Evolutionary conservation across 2,329 filamentous ascomycete species (phyloP).

Genomic region (Hypoxylon sp.): DNA sequence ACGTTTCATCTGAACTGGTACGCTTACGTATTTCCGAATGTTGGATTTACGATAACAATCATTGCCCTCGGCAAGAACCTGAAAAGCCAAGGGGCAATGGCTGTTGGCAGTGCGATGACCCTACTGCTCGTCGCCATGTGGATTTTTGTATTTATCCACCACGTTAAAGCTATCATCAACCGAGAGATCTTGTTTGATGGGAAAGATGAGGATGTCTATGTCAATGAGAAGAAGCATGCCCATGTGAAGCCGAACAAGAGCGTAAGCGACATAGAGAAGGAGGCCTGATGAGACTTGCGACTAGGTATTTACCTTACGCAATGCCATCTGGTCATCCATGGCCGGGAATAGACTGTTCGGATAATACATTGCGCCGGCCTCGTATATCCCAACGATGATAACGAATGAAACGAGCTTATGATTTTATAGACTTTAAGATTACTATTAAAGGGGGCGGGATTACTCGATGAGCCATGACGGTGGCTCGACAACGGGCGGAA

Average conservation of each 20-base stretch:
- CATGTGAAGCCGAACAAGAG: slow-evolving; percentile 43
- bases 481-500: not conserved
- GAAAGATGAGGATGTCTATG: slow-evolving; percentile 66
- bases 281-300: slow-evolving; percentile 29
- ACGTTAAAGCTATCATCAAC: slow-evolving; percentile 63
- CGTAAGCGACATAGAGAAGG: slow-evolving; percentile 40
- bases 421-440: slow-evolving; percentile 15
- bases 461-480: slow-evolving; percentile 3
- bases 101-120: slow-evolving; percentile 68
- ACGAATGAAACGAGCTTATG: slow-evolving; percentile 34
- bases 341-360: not conserved
- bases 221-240: slow-evolving; percentile 43
- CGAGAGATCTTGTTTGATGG: slow-evolving; percentile 70
- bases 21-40: slow-evolving; percentile 76
- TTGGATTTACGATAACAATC: slow-evolving; percentile 71
- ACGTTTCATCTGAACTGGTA: slow-evolving; percentile 67
- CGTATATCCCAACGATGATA: slow-evolving; percentile 16
- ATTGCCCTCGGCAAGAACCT: slow-evolving; percentile 69
- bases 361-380: slow-evolving; percentile 21
- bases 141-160: slow-evolving; percentile 63
- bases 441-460: not conserved
- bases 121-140: slow-evolving; percentile 67
- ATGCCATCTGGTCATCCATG: not conserved
- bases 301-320: not conserved
- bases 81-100: slow-evolving; percentile 65